A percentile compares a stretch with the other conserved stretches of the same genome.
Evolutionary conservation across 352 stramenopile species (phyloP).

Genomic region (Poterioochromonas sp.): DNA sequence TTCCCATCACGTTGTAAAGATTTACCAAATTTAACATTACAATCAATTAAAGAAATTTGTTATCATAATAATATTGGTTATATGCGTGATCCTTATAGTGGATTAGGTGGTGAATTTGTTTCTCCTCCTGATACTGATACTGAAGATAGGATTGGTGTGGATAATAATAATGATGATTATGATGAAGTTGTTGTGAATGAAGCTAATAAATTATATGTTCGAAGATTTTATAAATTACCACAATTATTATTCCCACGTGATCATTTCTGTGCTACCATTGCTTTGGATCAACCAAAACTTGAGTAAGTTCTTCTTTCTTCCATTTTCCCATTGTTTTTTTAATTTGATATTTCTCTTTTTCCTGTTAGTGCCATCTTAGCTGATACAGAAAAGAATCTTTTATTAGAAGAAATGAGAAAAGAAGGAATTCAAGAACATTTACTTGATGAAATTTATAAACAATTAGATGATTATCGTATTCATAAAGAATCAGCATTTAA

Average conservation of each 20-base stretch:
- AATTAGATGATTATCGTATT: background rate
- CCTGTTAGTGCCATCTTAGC: background rate
- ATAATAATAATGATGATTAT: background rate
- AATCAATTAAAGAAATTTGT: background rate
- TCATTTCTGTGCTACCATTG: background rate
- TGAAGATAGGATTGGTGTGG: too few species aligned
- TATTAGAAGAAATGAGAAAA: background rate
- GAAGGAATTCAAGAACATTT: background rate
- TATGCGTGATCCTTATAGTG: too few species aligned
- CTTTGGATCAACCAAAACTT: background rate
- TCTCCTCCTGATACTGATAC: too few species aligned
- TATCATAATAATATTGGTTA: constrained; percentile 27
- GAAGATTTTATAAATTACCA: constrained; percentile 9
- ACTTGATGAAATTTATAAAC: background rate
- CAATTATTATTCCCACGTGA: background rate
- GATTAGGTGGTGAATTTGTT: too few species aligned
- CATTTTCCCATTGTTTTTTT: background rate
- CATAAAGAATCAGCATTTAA: too few species aligned
- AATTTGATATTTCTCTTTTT: background rate
- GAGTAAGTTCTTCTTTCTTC: constrained; percentile 3
- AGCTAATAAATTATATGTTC: constrained; percentile 3
- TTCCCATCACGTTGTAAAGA: background rate
- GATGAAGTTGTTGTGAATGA: too few species aligned
- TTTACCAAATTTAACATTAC: background rate
- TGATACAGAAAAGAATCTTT: background rate